Percentiles rank a stretch among this genome's conserved stretches.
phyloP scores from a whole-genome alignment of 2,329 filamentous ascomycete genomes.

The Grosmannia clavigera region DNA sequence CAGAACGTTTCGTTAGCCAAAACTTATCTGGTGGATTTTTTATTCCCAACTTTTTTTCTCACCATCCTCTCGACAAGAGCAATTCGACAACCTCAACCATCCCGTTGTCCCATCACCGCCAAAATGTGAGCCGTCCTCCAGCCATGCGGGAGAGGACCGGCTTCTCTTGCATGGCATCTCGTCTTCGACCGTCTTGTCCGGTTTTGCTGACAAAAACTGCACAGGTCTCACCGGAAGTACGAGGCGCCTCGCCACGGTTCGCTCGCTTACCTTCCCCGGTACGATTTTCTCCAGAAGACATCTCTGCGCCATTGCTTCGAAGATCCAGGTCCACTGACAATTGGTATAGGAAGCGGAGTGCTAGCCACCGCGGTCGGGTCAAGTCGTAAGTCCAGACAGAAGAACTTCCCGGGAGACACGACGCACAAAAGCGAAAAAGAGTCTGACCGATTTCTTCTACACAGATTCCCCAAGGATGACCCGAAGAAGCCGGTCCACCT shows the following conservation, averaged over 20 bases:
- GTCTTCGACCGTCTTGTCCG: not conserved
- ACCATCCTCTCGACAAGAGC: conserved; percentile 1
- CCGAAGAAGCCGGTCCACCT: conserved; percentile 99
- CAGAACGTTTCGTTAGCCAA: conserved; percentile 7
- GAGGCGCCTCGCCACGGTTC: conserved; percentile 92
- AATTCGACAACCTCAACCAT: not conserved
- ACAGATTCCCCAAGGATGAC: conserved; percentile 99
- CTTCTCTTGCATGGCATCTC: not conserved
- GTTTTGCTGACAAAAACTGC: conserved; percentile 10
- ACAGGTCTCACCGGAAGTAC: conserved; percentile 43
- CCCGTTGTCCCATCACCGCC: not conserved
- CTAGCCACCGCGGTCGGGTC: conserved; percentile 43
- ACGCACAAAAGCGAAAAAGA: not conserved
- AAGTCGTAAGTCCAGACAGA: conserved; percentile 65
- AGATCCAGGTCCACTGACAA: conserved; percentile 6
- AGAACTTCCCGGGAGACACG: not conserved
- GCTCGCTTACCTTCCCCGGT: conserved; percentile 63
- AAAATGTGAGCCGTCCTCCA: conserved; percentile 1
- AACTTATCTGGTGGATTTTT: conserved; percentile 7
- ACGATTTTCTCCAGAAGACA: conserved; percentile 5
- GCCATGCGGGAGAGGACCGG: not conserved
- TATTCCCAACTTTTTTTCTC: conserved; percentile 5
- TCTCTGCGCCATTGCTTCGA: not conserved
- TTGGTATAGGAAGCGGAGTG: conserved; percentile 13
- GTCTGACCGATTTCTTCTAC: conserved; percentile 7